phyloP scores from a whole-genome alignment of 192 early-diverging fungal genomes.

The Backusella mclennaniae region DNA sequence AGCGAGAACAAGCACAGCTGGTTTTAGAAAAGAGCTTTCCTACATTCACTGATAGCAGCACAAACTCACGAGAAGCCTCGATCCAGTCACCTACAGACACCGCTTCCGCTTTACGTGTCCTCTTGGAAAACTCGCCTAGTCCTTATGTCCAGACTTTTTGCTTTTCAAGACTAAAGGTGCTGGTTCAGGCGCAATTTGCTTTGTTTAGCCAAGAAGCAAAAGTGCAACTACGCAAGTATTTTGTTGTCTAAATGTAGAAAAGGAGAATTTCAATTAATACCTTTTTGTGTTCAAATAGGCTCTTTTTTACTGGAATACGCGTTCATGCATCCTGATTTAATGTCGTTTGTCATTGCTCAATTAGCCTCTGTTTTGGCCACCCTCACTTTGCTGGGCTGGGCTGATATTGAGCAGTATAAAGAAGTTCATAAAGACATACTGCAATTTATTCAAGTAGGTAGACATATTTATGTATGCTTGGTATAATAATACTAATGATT shows the following conservation, averaged over 20 bases:
- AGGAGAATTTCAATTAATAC: neutral
- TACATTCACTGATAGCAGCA: constrained; percentile 68
- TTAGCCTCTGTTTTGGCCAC: constrained; percentile 61
- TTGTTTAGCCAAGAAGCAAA: constrained; percentile 31
- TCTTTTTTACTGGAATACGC: constrained; percentile 62
- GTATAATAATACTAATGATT: neutral
- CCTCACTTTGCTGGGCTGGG: constrained; percentile 72
- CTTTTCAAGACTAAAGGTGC: constrained; percentile 50
- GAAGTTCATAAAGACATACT: constrained; percentile 50
- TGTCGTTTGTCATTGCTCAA: constrained; percentile 56
- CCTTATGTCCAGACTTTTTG: constrained; percentile 75
- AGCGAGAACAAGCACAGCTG: constrained; percentile 66
- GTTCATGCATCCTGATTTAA: constrained; percentile 52
- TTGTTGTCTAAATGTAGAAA: neutral
- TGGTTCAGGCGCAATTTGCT: constrained; percentile 48
- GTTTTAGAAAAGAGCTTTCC: constrained; percentile 78
- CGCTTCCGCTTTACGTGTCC: constrained; percentile 50
- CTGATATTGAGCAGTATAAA: constrained; percentile 67
- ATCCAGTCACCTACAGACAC: constrained; percentile 59
- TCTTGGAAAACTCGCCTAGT: constrained; percentile 59
- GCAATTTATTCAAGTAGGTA: constrained; percentile 56
- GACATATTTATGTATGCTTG: neutral
- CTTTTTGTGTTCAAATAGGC: constrained; percentile 34
- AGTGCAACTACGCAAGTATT: constrained; percentile 27
- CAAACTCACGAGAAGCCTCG: constrained; percentile 20